Evolutionary conservation across 2,329 filamentous ascomycete species (phyloP).

Genomic region (Aspergillus novoparasiticus): DNA sequence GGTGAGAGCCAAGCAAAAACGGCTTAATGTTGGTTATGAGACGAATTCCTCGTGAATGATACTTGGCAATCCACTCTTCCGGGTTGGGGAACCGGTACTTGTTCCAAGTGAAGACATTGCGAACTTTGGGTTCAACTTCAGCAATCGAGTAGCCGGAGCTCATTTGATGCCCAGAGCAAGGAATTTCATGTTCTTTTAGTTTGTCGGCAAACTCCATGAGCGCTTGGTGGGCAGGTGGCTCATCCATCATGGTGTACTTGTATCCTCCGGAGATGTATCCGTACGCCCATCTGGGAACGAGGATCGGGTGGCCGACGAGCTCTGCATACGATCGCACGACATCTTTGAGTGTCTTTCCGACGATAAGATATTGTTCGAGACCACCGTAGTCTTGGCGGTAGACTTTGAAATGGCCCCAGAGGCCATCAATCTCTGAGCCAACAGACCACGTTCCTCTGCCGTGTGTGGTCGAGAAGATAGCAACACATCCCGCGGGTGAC

Average conservation of each 20-base stretch:
- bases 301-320: slow-evolving; percentile 67
- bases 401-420: slow-evolving; percentile 75
- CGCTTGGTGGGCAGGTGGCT: slow-evolving; percentile 57
- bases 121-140: slow-evolving; percentile 66
- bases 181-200: slow-evolving; percentile 66
- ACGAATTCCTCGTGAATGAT: slow-evolving; percentile 66
- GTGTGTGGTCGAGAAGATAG: slow-evolving; percentile 69
- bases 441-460: slow-evolving; percentile 66
- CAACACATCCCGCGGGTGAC: slow-evolving; percentile 65
- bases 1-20: slow-evolving; percentile 68
- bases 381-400: slow-evolving; percentile 73
- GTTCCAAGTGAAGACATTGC: slow-evolving; percentile 75
- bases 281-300: slow-evolving; percentile 72
- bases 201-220: slow-evolving; percentile 64
- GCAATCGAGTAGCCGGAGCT: slow-evolving; percentile 72
- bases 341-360: slow-evolving; percentile 67
- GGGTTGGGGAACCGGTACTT: slow-evolving; percentile 69
- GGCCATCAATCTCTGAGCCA: slow-evolving; percentile 72
- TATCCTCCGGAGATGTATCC: slow-evolving; percentile 72
- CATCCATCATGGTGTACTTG: slow-evolving; percentile 62
- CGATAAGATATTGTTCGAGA: slow-evolving; percentile 69
- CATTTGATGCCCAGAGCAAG: slow-evolving; percentile 73
- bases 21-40: slow-evolving; percentile 74
- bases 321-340: slow-evolving; percentile 68
- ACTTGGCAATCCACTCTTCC: slow-evolving; percentile 62